These are phyloP conservation scores for Dactylellina haptotyla DNA, from an alignment of 2,329 filamentous ascomycete genomes.

Conservation along the genomic window DNA sequence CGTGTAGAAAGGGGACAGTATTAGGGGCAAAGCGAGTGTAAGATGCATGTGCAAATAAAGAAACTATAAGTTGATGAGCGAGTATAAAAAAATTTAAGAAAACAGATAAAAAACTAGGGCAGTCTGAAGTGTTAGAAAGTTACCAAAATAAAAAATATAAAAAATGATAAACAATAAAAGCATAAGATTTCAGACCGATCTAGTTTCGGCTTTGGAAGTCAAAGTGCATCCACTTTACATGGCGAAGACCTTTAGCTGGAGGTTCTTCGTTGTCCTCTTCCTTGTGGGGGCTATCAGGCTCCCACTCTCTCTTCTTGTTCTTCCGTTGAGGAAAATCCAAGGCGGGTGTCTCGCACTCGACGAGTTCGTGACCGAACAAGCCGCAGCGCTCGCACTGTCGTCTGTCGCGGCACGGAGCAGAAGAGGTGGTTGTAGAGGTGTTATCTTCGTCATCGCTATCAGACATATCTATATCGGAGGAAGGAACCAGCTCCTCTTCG, in stretches of 20 bases:
- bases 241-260: slow-evolving; percentile 48
- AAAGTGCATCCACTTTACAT: slow-evolving; percentile 54
- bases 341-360: slow-evolving; percentile 49
- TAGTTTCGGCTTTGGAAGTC: slow-evolving; percentile 34
- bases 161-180: slow-evolving; percentile 4
- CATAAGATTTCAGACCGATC: slow-evolving; percentile 7
- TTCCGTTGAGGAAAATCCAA: slow-evolving; percentile 24
- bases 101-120: slow-evolving; percentile 10
- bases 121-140: slow-evolving; percentile 43
- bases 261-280: slow-evolving; percentile 39
- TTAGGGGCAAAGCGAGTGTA: slow-evolving; percentile 44
- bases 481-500: slow-evolving; percentile 50
- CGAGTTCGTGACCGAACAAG: slow-evolving; percentile 50
- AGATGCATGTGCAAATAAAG: slow-evolving; percentile 30
- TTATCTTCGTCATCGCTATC: slow-evolving; percentile 49
- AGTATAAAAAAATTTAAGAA: neutral
- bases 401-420: slow-evolving; percentile 49
- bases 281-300: slow-evolving; percentile 41
- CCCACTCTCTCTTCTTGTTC: slow-evolving; percentile 49
- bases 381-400: slow-evolving; percentile 54
- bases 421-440: slow-evolving; percentile 49
- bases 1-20: slow-evolving; percentile 14
- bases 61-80: slow-evolving; percentile 12
- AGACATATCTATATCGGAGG: slow-evolving; percentile 52
- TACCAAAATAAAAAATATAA: slow-evolving; percentile 19